These are phyloP conservation scores for Tolypocladium album DNA, from an alignment of 2,329 filamentous ascomycete genomes.

Conservation along the genomic window DNA sequence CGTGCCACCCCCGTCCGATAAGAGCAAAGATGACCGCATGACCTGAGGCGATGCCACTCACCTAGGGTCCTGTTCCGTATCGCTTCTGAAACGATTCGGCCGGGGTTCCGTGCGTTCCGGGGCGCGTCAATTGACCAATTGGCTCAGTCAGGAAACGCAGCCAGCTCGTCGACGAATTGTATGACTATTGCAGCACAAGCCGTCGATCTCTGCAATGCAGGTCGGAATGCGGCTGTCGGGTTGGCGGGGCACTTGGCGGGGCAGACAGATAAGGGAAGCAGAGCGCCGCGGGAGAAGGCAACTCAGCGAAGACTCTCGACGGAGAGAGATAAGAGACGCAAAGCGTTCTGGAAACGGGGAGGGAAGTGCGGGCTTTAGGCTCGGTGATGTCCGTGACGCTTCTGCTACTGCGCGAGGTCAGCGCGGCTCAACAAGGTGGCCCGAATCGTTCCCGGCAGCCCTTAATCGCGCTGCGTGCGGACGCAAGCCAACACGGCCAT, in stretches of 20 bases:
- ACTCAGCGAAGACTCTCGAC: background rate
- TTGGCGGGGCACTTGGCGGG: constrained; percentile 1
- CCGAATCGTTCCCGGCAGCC: background rate
- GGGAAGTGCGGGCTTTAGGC: background rate
- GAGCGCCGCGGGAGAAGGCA: background rate
- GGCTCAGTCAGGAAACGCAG: background rate
- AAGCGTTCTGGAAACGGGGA: background rate
- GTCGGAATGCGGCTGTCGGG: constrained; percentile 3
- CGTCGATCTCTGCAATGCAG: constrained; percentile 1
- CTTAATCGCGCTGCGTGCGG: background rate
- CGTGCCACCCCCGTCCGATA: background rate
- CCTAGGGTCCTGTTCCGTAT: background rate
- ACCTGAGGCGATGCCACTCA: background rate
- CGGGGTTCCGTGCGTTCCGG: background rate
- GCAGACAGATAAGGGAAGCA: background rate
- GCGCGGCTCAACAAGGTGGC: background rate
- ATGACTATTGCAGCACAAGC: background rate
- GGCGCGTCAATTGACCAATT: background rate
- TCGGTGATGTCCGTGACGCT: background rate
- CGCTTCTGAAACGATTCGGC: background rate
- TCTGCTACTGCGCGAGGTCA: background rate
- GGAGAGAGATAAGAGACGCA: background rate
- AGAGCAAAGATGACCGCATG: background rate
- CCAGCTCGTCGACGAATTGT: background rate
- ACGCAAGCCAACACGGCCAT: background rate